Conservation (phyloP, 2,329 filamentous ascomycete species). For the Talaromyces atroroseus region DNA sequence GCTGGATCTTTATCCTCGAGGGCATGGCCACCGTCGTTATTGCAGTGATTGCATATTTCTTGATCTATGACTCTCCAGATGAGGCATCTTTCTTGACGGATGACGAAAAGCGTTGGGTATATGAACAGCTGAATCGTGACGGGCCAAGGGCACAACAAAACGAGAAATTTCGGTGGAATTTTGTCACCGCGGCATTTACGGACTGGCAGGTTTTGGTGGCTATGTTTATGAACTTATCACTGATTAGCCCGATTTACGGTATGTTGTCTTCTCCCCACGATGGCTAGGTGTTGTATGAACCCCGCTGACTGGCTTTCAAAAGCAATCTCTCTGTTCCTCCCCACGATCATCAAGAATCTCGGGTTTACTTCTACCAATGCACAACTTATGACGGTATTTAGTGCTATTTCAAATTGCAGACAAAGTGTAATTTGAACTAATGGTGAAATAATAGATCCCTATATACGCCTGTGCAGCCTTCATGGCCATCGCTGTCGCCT, state of each 20-base stretch:
- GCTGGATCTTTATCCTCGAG: conserved; percentile 52
- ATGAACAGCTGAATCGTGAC: conserved; percentile 34
- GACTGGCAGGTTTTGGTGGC: conserved; percentile 47
- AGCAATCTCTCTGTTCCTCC: conserved; percentile 29
- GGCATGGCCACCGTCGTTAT: conserved; percentile 58
- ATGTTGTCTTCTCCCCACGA: background rate
- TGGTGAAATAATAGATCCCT: background rate
- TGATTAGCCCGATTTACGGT: background rate
- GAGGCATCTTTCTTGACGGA: conserved; percentile 33
- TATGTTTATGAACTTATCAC: conserved; percentile 25
- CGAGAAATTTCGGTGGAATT: conserved; percentile 26
- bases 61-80: conserved; percentile 33
- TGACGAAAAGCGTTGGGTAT: conserved; percentile 36
- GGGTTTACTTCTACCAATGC: conserved; percentile 36
- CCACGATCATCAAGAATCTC: conserved; percentile 39
- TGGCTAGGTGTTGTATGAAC: no score
- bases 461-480: background rate
- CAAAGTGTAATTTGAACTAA: background rate
- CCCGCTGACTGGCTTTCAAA: background rate
- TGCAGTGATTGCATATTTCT: conserved; percentile 38
- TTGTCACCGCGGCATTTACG: conserved; percentile 34
- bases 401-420: background rate
- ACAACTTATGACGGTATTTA: conserved; percentile 37
- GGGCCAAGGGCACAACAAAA: conserved; percentile 11
- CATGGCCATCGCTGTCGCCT: background rate